A percentile compares a stretch with the other conserved stretches of the same genome.
These are phyloP conservation scores for Coemansia furcata DNA, from an alignment of 192 early-diverging fungal genomes.

Conservation along the genomic window DNA sequence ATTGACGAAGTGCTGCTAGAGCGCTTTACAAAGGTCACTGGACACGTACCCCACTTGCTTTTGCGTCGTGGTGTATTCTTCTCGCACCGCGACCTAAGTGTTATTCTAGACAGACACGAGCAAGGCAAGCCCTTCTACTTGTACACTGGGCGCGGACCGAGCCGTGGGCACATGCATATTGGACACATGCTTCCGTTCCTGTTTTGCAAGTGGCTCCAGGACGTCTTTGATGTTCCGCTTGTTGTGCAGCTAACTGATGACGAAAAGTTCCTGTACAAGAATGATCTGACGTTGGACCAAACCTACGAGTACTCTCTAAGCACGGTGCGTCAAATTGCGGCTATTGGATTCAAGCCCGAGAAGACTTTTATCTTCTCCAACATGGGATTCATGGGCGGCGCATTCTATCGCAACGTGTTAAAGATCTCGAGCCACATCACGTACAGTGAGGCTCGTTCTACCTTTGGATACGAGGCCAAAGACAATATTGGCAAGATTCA, in stretches of 20 bases:
- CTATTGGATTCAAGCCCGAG: slow-evolving; percentile 90
- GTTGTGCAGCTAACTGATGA: slow-evolving; percentile 99
- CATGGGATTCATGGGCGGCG: slow-evolving; percentile 84
- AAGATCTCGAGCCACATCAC: slow-evolving; percentile 88
- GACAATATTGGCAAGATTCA: slow-evolving; percentile 91
- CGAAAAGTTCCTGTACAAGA: slow-evolving; percentile 97
- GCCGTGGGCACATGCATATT: slow-evolving; percentile 87
- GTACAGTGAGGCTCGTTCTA: slow-evolving; percentile 72
- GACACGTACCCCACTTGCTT: slow-evolving; percentile 75
- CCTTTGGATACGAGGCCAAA: slow-evolving; percentile 90
- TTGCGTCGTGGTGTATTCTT: slow-evolving; percentile 91
- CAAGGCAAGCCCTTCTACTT: slow-evolving; percentile 96
- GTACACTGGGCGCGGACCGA: slow-evolving; percentile 97
- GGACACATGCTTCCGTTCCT: slow-evolving; percentile 97
- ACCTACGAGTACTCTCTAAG: slow-evolving; percentile 68
- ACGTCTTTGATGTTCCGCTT: slow-evolving; percentile 90
- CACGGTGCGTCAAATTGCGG: slow-evolving; percentile 93
- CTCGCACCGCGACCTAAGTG: slow-evolving; percentile 85
- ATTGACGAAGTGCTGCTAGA: slow-evolving; percentile 76
- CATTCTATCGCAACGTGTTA: slow-evolving; percentile 92
- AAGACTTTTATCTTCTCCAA: slow-evolving; percentile 98
- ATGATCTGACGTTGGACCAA: slow-evolving; percentile 80
- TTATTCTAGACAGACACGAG: slow-evolving; percentile 88
- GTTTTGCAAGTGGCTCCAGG: slow-evolving; percentile 98
- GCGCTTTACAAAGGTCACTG: slow-evolving; percentile 84